phyloP scores from a whole-genome alignment of 352 stramenopile species.

The Phytopythium chamaehyphon region DNA sequence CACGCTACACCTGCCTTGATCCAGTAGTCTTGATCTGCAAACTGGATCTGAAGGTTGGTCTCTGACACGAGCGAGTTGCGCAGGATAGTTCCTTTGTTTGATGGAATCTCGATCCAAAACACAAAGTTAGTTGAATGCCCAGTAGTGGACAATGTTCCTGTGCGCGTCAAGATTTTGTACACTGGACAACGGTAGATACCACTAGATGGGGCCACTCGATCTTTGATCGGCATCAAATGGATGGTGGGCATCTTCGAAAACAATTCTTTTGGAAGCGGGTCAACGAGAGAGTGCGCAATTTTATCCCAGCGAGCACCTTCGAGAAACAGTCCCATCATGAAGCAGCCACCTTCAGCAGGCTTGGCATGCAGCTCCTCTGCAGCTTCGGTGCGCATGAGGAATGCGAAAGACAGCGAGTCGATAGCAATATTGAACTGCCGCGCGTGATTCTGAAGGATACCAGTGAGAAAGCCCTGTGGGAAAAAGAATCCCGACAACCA shows the following conservation, averaged over 20 bases:
- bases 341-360: slow-evolving; percentile 23
- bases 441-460: slow-evolving; percentile 82
- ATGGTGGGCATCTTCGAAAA: slow-evolving; percentile 87
- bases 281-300: slow-evolving; percentile 48
- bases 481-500: slow-evolving; percentile 86
- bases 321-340: slow-evolving; percentile 33
- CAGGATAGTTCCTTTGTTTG: slow-evolving; percentile 60
- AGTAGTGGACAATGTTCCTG: slow-evolving; percentile 38
- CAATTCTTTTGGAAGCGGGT: slow-evolving; percentile 84
- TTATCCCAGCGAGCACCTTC: slow-evolving; percentile 40
- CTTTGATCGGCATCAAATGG: slow-evolving; percentile 61
- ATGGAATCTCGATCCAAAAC: slow-evolving; percentile 92
- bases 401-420: slow-evolving; percentile 81
- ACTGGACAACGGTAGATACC: slow-evolving; percentile 89
- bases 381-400: slow-evolving; percentile 61
- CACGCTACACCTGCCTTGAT: slow-evolving; percentile 93
- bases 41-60: slow-evolving; percentile 80
- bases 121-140: slow-evolving; percentile 82
- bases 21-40: slow-evolving; percentile 89
- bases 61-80: slow-evolving; percentile 87
- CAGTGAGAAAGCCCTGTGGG: slow-evolving; percentile 73
- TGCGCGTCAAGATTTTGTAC: slow-evolving; percentile 91
- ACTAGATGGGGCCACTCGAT: slow-evolving; percentile 50
- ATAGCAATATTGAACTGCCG: slow-evolving; percentile 77
- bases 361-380: slow-evolving; percentile 31